A percentile compares a stretch with the other conserved stretches of the same genome.
Evolutionary conservation across 352 stramenopile genomes (phyloP).

Genomic region (Globisporangium spinosum): DNA sequence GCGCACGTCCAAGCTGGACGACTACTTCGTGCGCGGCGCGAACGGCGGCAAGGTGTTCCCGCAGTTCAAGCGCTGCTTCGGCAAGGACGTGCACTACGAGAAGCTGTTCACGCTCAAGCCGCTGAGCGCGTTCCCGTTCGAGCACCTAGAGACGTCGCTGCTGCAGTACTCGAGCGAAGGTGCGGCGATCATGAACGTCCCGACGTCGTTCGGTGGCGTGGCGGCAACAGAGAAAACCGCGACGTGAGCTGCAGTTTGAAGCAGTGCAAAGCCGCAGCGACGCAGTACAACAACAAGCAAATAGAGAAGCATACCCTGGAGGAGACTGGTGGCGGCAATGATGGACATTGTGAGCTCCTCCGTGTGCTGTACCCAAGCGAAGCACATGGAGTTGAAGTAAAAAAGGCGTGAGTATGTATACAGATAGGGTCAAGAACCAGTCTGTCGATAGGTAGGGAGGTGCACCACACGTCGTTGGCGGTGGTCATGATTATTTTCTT

Average conservation of each 20-base stretch:
- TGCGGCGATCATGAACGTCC: slow-evolving; percentile 11
- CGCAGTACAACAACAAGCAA: not conserved
- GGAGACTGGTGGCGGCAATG: too few relatives aligned
- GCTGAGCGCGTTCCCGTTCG: slow-evolving; percentile 61
- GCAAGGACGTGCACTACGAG: slow-evolving; percentile 65
- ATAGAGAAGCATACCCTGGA: not conserved
- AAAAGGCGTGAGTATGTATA: too few relatives aligned
- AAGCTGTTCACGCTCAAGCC: slow-evolving; percentile 66
- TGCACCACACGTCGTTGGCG: too few relatives aligned
- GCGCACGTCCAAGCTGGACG: slow-evolving; percentile 31
- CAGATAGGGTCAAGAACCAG: too few relatives aligned
- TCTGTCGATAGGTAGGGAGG: too few relatives aligned
- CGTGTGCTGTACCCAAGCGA: too few relatives aligned
- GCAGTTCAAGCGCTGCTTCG: slow-evolving; percentile 66
- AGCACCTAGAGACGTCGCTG: slow-evolving; percentile 37
- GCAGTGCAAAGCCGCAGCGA: not conserved
- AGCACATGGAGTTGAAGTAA: too few relatives aligned
- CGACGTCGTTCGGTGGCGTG: not conserved
- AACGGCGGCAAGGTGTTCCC: slow-evolving; percentile 68
- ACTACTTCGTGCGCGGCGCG: slow-evolving; percentile 54
- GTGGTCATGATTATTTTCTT: too few relatives aligned
- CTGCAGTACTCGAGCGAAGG: slow-evolving; percentile 10
- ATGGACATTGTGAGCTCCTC: too few relatives aligned
- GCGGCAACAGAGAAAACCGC: not conserved
- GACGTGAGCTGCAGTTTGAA: not conserved